Evolutionary conservation across 2,329 filamentous ascomycete genomes (phyloP).

Genomic region (Ceratocystis papillata): DNA sequence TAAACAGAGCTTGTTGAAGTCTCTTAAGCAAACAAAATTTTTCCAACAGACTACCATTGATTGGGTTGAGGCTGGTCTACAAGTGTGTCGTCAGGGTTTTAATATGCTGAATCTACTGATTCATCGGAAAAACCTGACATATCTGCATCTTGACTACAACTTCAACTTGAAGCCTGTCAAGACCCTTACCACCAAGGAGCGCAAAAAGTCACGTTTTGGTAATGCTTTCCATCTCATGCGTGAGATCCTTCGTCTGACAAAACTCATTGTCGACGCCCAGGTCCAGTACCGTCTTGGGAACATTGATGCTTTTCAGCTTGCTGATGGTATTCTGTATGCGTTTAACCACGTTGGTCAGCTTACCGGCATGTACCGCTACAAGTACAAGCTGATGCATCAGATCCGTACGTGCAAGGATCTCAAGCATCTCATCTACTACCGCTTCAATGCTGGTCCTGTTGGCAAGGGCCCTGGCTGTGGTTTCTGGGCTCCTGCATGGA

Average conservation of each 20-base stretch:
- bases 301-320: slow-evolving; percentile 96
- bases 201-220: slow-evolving; percentile 97
- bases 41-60: slow-evolving; percentile 99
- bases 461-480: slow-evolving; percentile 96
- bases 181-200: slow-evolving; percentile 94
- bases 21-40: slow-evolving; percentile 92
- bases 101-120: slow-evolving; percentile 98
- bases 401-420: slow-evolving; percentile 98
- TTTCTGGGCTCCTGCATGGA: slow-evolving; percentile 98
- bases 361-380: slow-evolving; percentile 99
- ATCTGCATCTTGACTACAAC: slow-evolving; percentile 97
- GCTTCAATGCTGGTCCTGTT: slow-evolving; percentile 93
- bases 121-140: slow-evolving; percentile 95
- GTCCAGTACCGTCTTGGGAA: slow-evolving; percentile 96
- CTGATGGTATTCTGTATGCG: slow-evolving; percentile 96
- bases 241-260: slow-evolving; percentile 89
- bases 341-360: slow-evolving; percentile 98
- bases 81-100: slow-evolving; percentile 95
- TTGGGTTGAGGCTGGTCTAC: slow-evolving; percentile 96
- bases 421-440: slow-evolving; percentile 98
- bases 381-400: slow-evolving; percentile 99
- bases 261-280: slow-evolving; percentile 95
- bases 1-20: slow-evolving; percentile 82
- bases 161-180: slow-evolving; percentile 99
- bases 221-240: slow-evolving; percentile 99